These are phyloP conservation scores for Polyporus tsugae DNA, from an alignment of 1,284 basidiomycete species.

Conservation along the genomic window DNA sequence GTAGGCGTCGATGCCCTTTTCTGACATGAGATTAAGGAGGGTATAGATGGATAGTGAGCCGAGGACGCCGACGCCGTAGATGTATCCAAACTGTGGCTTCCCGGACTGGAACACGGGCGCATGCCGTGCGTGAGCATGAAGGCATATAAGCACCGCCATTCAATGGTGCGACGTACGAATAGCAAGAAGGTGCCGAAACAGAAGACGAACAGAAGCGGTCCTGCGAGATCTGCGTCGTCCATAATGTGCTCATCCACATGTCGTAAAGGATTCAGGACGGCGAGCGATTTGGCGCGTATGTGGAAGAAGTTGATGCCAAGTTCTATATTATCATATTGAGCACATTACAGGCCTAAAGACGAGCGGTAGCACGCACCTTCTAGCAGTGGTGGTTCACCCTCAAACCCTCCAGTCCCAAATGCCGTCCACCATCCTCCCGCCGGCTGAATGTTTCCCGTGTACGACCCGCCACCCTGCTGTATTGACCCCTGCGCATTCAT, in stretches of 20 bases:
- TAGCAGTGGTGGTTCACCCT: conserved; percentile 92
- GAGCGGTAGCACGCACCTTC: conserved; percentile 68
- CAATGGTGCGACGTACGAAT: conserved; percentile 67
- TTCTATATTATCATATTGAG: conserved; percentile 60
- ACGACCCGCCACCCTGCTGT: conserved; percentile 51
- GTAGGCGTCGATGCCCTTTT: conserved; percentile 95
- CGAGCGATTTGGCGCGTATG: conserved; percentile 92
- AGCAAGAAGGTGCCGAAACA: conserved; percentile 93
- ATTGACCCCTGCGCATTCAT: conserved; percentile 67
- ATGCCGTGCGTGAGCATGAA: not conserved
- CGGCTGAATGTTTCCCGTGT: conserved; percentile 76
- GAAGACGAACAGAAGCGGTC: conserved; percentile 94
- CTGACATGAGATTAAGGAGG: conserved; percentile 97
- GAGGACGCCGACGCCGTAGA: conserved; percentile 96
- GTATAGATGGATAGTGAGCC: conserved; percentile 96
- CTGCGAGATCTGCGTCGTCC: conserved; percentile 99
- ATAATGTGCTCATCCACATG: conserved; percentile 94
- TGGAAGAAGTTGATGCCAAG: conserved; percentile 98
- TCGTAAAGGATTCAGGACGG: conserved; percentile 93
- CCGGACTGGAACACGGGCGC: conserved; percentile 72
- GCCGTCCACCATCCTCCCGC: conserved; percentile 91
- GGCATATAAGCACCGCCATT: not conserved
- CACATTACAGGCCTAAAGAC: not conserved
- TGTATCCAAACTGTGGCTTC: conserved; percentile 98
- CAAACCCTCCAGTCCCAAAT: conserved; percentile 95